A percentile compares a stretch with the other conserved stretches of the same genome.
These are phyloP conservation scores for Euphorbia tirucalli DNA, from an alignment of 345 rosid species.

Conservation along the genomic window DNA sequence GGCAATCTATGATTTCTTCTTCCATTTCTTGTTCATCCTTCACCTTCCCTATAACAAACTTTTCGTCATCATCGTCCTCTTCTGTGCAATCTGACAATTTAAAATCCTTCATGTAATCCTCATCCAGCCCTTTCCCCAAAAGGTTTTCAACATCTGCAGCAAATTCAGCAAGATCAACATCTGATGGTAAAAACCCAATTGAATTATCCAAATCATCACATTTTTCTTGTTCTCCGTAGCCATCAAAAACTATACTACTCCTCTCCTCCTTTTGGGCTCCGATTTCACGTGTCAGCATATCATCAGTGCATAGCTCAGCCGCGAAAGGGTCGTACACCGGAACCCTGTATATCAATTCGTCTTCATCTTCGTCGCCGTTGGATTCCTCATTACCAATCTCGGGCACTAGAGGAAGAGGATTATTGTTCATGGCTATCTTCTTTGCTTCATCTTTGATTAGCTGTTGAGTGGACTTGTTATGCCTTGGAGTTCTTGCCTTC, in stretches of 20 bases:
- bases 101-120: slow-evolving; percentile 28
- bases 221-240: slow-evolving; percentile 16
- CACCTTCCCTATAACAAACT: slow-evolving; percentile 20
- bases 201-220: slow-evolving; percentile 30
- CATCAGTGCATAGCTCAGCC: slow-evolving; percentile 15
- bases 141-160: slow-evolving; percentile 52
- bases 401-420: slow-evolving; percentile 42
- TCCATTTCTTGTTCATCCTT: slow-evolving; percentile 34
- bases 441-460: slow-evolving; percentile 11
- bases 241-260: slow-evolving; percentile 15
- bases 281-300: slow-evolving; percentile 8
- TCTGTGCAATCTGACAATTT: slow-evolving; percentile 23
- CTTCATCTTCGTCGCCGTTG: slow-evolving; percentile 33
- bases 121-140: slow-evolving; percentile 25
- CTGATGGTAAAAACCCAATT: slow-evolving; percentile 37
- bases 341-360: slow-evolving; percentile 39
- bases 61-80: slow-evolving; percentile 7
- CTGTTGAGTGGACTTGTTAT: slow-evolving; percentile 10
- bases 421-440: background rate
- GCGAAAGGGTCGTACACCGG: slow-evolving; percentile 49
- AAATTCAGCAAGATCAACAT: slow-evolving; percentile 47
- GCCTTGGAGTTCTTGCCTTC: slow-evolving; percentile 55
- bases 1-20: background rate
- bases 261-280: slow-evolving; percentile 14
- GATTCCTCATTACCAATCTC: slow-evolving; percentile 44